These are phyloP conservation scores for Fraxinus paxiana DNA, from an alignment of 305 asterid species.

Conservation along the genomic window DNA sequence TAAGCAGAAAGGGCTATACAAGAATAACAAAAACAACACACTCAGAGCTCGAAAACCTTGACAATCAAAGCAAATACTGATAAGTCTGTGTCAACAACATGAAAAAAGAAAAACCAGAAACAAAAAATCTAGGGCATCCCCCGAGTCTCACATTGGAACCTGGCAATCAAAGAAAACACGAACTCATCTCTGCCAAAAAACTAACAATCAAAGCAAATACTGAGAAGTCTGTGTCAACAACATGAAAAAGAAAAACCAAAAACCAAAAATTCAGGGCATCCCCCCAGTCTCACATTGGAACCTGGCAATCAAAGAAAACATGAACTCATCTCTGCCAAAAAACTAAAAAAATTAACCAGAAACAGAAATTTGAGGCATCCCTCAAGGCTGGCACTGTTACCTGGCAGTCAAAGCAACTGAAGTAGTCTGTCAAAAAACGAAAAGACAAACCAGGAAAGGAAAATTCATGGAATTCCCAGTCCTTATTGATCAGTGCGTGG, in stretches of 20 bases:
- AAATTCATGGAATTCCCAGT: background rate
- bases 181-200: background rate
- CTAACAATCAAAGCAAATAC: background rate
- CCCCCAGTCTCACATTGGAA: background rate
- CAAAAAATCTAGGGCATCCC: background rate
- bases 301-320: background rate
- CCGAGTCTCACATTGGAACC: background rate
- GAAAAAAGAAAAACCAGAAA: background rate
- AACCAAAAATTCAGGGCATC: background rate
- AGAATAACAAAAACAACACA: background rate
- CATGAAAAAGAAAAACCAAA: background rate
- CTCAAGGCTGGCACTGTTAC: background rate
- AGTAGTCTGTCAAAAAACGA: background rate
- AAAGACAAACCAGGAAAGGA: background rate
- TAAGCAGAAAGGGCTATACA: background rate
- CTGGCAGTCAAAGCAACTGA: background rate
- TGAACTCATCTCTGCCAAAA: background rate
- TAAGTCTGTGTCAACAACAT: background rate
- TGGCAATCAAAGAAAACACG: background rate
- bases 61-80: background rate
- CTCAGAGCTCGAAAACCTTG: background rate
- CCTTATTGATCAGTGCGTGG: background rate
- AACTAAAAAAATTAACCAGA: background rate
- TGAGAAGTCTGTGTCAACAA: background rate
- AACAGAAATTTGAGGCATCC: background rate